Percentiles rank a stretch among this genome's conserved stretches.
These are phyloP conservation scores for Pyricularia grisea DNA, from an alignment of 2,329 filamentous ascomycete genomes.

Conservation along the genomic window DNA sequence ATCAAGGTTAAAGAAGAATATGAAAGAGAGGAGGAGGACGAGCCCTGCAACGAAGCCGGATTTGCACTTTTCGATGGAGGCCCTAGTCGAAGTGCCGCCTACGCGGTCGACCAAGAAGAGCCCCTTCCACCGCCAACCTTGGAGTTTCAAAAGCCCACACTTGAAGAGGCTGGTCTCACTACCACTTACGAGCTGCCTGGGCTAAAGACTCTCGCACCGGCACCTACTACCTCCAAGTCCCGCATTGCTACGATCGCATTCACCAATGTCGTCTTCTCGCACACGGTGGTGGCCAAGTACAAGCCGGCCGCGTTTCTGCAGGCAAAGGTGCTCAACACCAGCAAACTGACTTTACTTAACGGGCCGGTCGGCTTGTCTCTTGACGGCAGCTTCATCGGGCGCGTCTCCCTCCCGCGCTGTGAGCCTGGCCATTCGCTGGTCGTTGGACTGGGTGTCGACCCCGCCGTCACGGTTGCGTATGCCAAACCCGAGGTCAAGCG, in stretches of 20 bases:
- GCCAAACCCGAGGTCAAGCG: conserved; percentile 44
- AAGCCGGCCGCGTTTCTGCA: conserved; percentile 50
- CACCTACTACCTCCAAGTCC: conserved; percentile 42
- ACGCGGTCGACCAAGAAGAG: neutral
- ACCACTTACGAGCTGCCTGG: conserved; percentile 52
- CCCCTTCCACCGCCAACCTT: conserved; percentile 18
- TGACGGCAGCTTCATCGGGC: conserved; percentile 54
- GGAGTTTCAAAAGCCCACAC: conserved; percentile 40
- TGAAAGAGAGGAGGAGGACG: neutral
- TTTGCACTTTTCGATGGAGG: neutral
- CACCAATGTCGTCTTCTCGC: conserved; percentile 39
- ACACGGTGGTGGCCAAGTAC: conserved; percentile 52
- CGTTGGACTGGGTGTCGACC: conserved; percentile 49
- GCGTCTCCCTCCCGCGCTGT: conserved; percentile 43
- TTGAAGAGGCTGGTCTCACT: conserved; percentile 51
- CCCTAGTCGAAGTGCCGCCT: neutral
- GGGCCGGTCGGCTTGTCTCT: conserved; percentile 49
- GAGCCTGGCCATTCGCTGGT: conserved; percentile 42
- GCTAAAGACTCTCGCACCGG: conserved; percentile 44
- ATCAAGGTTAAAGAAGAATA: neutral
- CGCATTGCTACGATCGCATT: conserved; percentile 48
- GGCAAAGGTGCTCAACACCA: conserved; percentile 45
- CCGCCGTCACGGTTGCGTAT: conserved; percentile 44
- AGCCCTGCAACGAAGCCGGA: neutral
- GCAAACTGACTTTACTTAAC: conserved; percentile 43